Evolutionary conservation across 2,329 filamentous ascomycete genomes (phyloP).

Genomic region (Clarireedia homoeocarpa): DNA sequence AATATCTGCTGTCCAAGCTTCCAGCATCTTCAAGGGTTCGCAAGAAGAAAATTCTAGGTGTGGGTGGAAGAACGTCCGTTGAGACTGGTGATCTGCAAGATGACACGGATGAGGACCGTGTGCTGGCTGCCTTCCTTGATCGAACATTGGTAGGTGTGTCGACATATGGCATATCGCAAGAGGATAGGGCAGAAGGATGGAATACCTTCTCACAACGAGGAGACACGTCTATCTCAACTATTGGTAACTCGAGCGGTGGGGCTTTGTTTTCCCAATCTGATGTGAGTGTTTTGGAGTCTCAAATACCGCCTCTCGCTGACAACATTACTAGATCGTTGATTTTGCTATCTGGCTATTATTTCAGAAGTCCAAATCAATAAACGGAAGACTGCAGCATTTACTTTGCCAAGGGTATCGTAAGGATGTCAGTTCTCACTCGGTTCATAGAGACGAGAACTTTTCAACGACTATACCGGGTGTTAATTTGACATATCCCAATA

Average conservation of each 20-base stretch:
- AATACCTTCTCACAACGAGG: constrained; percentile 56
- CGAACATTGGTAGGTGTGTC: constrained; percentile 26
- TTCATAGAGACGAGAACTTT: constrained; percentile 24
- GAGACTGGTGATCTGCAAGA: not conserved
- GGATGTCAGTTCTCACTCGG: constrained; percentile 20
- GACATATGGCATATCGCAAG: constrained; percentile 15
- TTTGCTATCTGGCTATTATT: constrained; percentile 75
- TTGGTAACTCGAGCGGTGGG: constrained; percentile 35
- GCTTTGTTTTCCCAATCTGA: constrained; percentile 53
- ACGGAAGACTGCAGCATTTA: constrained; percentile 58
- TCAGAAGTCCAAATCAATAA: constrained; percentile 40
- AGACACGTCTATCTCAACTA: constrained; percentile 47
- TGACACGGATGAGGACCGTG: constrained; percentile 6
- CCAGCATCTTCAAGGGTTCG: constrained; percentile 58
- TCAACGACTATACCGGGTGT: constrained; percentile 55
- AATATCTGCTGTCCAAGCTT: constrained; percentile 60
- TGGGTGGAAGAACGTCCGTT: constrained; percentile 23
- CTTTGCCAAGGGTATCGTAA: constrained; percentile 77
- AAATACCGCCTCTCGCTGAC: not conserved
- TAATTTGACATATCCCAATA: constrained; percentile 57
- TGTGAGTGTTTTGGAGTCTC: constrained; percentile 35
- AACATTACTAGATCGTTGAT: constrained; percentile 55
- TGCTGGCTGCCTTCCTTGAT: constrained; percentile 23
- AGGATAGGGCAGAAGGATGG: constrained; percentile 47
- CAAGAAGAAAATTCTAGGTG: constrained; percentile 44